phyloP scores from a whole-genome alignment of 371 early-diverging fungal species.

The Mucor mucedo region DNA sequence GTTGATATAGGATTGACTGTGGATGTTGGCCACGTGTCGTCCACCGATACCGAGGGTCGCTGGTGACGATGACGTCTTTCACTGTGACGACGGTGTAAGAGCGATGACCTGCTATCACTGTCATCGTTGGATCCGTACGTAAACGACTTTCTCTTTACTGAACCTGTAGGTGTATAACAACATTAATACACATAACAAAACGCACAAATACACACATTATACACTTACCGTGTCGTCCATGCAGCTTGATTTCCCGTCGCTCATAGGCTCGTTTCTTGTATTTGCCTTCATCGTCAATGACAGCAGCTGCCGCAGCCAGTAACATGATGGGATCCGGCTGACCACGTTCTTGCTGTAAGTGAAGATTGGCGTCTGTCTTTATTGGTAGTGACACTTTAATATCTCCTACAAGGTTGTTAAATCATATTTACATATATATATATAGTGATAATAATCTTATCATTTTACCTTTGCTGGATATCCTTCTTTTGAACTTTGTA shows the following conservation, averaged over 20 bases:
- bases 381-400: constrained; percentile 23
- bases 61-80: constrained; percentile 24
- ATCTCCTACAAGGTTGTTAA: constrained; percentile 4
- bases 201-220: background rate
- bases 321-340: constrained; percentile 55
- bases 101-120: constrained; percentile 5
- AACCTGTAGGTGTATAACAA: background rate
- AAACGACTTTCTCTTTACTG: constrained; percentile 24
- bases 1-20: background rate
- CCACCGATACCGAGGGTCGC: constrained; percentile 16
- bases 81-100: constrained; percentile 21
- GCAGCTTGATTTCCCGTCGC: constrained; percentile 30
- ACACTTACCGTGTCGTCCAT: constrained; percentile 25
- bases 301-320: constrained; percentile 53
- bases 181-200: background rate
- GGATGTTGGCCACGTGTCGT: constrained; percentile 18
- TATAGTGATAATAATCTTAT: background rate
- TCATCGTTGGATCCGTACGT: constrained; percentile 15
- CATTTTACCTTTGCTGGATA: constrained; percentile 13
- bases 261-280: constrained; percentile 30
- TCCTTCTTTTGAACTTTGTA: constrained; percentile 9
- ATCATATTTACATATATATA: background rate
- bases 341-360: constrained; percentile 19
- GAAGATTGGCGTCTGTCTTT: constrained; percentile 23
- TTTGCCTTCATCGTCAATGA: constrained; percentile 37